Evolutionary conservation across 139 green algal species (phyloP), one percentile per base, ranked within the genome.

Genomic region (Volvox africanus): DNA sequence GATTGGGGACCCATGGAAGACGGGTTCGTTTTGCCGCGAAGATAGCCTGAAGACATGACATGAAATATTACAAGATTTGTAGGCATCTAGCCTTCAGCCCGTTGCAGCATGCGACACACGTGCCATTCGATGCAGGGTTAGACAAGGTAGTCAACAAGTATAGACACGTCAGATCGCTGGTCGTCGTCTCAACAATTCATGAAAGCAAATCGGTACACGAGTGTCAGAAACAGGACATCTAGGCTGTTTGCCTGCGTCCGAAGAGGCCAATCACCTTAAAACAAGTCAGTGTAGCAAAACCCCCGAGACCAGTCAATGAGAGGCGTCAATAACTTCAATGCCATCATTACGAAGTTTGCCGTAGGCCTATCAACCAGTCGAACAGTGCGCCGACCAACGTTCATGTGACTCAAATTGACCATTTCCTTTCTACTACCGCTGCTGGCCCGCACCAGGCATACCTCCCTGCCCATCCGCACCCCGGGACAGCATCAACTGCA

Each of bases 401-500:
- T 73, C 65, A 30, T 73, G 65, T 28, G 65, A 55, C 5, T 11
- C 16, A 28, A 28, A 30, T 26, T 73, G 24, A 73, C 65, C 65
- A 2, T 12, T 73, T 28, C 24, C 24, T 73, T 73, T 12, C 32
- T 35, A 79, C 44, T 90, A 90, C 50, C 86, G 86, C 86, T 90
- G 86, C 86, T 90, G 86, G 5, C 86, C 86, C 6, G 81, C 81
- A 17, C 81, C 81, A 0, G 86, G 86, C 73, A 90, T 68, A 1
- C 84, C 71, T 16, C 86, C 86, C 86, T 90, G 86, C 11, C 86
- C 86, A 21, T 90, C 86, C 20, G 73, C 73, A 3, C 69, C 69
- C n/a, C 86, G 86, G 0, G 26, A 61, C 0, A 90, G 32, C 71
- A 90, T 81, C 50, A 90, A 30, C 84, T 89, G 86, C 86, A 71